These are phyloP conservation scores for Pterocarpus macrocarpus DNA, from an alignment of 306 rosid species.

Conservation along the genomic window DNA sequence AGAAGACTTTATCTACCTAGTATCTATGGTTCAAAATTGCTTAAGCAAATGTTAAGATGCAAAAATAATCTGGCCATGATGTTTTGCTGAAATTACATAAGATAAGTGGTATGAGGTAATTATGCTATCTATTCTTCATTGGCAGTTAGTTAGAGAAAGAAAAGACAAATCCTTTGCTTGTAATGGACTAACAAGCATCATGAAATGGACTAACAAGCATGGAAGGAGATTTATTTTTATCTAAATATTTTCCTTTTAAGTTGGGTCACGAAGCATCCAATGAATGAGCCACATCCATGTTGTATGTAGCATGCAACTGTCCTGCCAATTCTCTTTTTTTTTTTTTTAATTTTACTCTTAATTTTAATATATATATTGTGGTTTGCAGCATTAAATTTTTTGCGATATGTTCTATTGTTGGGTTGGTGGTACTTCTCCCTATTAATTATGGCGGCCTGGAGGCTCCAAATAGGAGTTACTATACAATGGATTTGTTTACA, in stretches of 20 bases:
- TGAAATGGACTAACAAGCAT: too few relatives aligned
- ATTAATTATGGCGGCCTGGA: constrained; percentile 63
- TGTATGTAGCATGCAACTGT: background rate
- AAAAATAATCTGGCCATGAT: too few relatives aligned
- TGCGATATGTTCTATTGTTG: constrained; percentile 74
- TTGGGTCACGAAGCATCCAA: background rate
- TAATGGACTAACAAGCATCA: too few relatives aligned
- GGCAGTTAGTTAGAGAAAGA: too few relatives aligned
- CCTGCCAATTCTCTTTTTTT: background rate
- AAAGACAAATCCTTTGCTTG: too few relatives aligned
- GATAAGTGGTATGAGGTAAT: too few relatives aligned
- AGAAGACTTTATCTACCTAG: too few relatives aligned
- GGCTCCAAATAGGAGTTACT: constrained; percentile 40
- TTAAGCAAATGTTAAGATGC: too few relatives aligned
- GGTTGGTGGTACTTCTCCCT: constrained; percentile 76
- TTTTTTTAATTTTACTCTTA: background rate
- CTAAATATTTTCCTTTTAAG: background rate
- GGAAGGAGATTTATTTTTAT: background rate
- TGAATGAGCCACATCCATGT: background rate
- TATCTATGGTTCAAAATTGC: too few relatives aligned
- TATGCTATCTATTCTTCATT: too few relatives aligned
- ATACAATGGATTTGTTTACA: constrained; percentile 76
- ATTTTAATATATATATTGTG: constrained; percentile 5
- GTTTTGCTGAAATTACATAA: too few relatives aligned
- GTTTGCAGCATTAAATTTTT: constrained; percentile 79